These are phyloP conservation scores for Sideroxylon spinosum DNA, from an alignment of 179 eudicot species.

Conservation along the genomic window DNA sequence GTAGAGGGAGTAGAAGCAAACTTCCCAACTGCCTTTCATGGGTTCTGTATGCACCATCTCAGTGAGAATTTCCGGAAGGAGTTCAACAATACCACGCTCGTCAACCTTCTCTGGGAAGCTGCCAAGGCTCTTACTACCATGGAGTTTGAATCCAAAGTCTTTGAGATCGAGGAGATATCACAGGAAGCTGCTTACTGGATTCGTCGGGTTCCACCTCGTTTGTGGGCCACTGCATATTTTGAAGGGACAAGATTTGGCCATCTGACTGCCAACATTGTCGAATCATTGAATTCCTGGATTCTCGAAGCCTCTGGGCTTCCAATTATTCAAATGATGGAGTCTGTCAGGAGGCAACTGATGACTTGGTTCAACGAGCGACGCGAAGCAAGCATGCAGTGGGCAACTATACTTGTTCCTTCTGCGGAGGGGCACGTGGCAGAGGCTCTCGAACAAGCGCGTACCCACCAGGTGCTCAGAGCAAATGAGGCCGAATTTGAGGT, in stretches of 20 bases:
- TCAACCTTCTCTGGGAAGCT: conserved; percentile 68
- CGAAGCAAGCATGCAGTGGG: conserved; percentile 44
- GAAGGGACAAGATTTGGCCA: conserved; percentile 66
- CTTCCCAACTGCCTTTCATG: conserved; percentile 65
- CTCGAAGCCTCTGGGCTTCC: conserved; percentile 67
- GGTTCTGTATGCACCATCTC: conserved; percentile 59
- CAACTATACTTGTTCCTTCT: conserved; percentile 60
- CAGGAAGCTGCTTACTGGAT: conserved; percentile 56
- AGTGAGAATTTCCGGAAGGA: conserved; percentile 63
- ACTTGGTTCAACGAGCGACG: conserved; percentile 74
- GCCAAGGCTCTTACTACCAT: conserved; percentile 55
- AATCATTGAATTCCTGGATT: conserved; percentile 54
- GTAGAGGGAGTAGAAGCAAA: conserved; percentile 57
- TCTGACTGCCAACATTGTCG: conserved; percentile 49
- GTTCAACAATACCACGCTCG: conserved; percentile 55
- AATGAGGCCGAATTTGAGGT: conserved; percentile 80
- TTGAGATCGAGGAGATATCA: conserved; percentile 52
- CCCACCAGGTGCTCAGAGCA: conserved; percentile 69
- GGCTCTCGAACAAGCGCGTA: conserved; percentile 57
- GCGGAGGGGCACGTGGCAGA: conserved; percentile 66
- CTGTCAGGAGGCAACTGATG: conserved; percentile 54
- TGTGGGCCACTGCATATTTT: conserved; percentile 69
- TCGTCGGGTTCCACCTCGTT: conserved; percentile 52
- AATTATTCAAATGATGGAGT: conserved; percentile 71
- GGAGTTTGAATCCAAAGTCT: conserved; percentile 51